phyloP scores from a whole-genome alignment of 768 basidiomycete species.

The Suillus weaverae region DNA sequence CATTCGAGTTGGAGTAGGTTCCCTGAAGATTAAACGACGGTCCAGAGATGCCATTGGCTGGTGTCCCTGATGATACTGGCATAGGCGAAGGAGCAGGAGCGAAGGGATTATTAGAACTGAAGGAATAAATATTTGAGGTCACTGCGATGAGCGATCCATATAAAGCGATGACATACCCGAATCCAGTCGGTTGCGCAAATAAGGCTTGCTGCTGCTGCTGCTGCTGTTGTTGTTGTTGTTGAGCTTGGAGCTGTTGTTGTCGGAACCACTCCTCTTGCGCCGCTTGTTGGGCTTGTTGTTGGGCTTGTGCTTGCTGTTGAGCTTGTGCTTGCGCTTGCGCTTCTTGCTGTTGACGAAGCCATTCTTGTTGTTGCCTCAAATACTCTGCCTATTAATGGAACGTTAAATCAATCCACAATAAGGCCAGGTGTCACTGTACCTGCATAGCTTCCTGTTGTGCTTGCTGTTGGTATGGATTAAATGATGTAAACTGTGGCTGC shows the following conservation, averaged over 20 bases:
- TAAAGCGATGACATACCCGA: slow-evolving; percentile 50
- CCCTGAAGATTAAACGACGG: slow-evolving; percentile 70
- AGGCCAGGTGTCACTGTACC: slow-evolving; percentile 25
- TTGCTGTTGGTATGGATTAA: slow-evolving; percentile 94
- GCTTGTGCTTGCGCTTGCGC: slow-evolving; percentile 36
- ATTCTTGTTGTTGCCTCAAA: slow-evolving; percentile 61
- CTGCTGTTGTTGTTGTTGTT: slow-evolving; percentile 46
- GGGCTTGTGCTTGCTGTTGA: slow-evolving; percentile 44
- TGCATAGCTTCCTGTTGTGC: slow-evolving; percentile 87
- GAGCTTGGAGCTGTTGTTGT: slow-evolving; percentile 54
- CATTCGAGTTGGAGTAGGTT: slow-evolving; percentile 55
- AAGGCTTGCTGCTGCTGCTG: slow-evolving; percentile 48
- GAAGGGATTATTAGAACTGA: slow-evolving; percentile 94
- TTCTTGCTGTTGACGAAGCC: slow-evolving; percentile 65
- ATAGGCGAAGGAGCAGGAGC: slow-evolving; percentile 45
- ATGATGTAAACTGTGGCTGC: slow-evolving; percentile 86
- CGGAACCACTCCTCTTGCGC: slow-evolving; percentile 59
- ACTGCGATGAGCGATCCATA: slow-evolving; percentile 3
- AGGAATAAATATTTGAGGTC: slow-evolving; percentile 27
- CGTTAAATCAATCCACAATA: not conserved
- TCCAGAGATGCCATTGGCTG: slow-evolving; percentile 31
- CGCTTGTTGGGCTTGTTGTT: slow-evolving; percentile 40
- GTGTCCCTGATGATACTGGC: slow-evolving; percentile 33
- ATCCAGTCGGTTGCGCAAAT: slow-evolving; percentile 71
- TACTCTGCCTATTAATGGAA: slow-evolving; percentile 38